These are phyloP conservation scores for Thozetella sp. DNA, from an alignment of 495 filamentous ascomycete species.

Conservation along the genomic window DNA sequence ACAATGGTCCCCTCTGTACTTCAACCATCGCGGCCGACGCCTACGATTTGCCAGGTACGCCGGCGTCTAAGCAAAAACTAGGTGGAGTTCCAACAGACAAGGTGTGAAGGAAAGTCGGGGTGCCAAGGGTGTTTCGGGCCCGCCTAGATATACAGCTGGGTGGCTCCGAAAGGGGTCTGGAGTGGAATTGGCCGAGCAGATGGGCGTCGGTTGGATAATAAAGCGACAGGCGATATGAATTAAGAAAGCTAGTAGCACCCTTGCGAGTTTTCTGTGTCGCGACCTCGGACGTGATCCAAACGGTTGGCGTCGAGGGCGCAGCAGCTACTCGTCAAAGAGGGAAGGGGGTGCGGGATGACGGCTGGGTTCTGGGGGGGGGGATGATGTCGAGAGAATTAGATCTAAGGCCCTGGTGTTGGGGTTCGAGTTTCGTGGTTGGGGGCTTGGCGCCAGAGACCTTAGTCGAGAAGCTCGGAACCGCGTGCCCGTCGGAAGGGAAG, in stretches of 20 bases:
- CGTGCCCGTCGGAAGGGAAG: neutral
- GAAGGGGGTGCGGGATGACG: neutral
- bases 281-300: constrained; percentile 11
- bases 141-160: too few relatives aligned
- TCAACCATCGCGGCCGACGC: constrained; percentile 22
- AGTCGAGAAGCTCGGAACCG: neutral
- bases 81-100: neutral
- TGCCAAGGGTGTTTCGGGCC: too few relatives aligned
- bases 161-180: too few relatives aligned
- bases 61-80: neutral
- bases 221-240: neutral
- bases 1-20: constrained; percentile 21
- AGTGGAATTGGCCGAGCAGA: too few relatives aligned
- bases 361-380: neutral
- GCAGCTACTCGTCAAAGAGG: constrained; percentile 6
- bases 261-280: too few relatives aligned
- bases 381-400: neutral
- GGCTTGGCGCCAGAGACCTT: neutral
- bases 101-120: neutral
- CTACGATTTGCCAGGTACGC: constrained; percentile 7
- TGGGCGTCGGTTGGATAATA: neutral
- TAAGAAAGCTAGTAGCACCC: too few relatives aligned
- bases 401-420: neutral
- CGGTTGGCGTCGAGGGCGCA: constrained; percentile 14
- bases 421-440: neutral